Evolutionary conservation across 306 rosid species (phyloP).

Genomic region (Calophaca sinica): DNA sequence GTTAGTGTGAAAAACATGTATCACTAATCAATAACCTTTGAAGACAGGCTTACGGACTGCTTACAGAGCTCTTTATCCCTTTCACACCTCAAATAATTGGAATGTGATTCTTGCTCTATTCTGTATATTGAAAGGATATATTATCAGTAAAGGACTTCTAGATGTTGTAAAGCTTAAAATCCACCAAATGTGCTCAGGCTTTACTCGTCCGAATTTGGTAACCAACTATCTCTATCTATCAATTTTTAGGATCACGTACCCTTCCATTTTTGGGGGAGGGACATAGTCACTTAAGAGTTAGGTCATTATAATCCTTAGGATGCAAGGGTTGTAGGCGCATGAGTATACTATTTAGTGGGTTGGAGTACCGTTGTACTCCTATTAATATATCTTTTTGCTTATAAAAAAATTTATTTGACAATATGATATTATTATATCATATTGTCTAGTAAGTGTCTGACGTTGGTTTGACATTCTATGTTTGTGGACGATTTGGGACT

Average conservation of each 20-base stretch:
- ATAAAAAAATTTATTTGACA: too few species aligned
- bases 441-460: too few species aligned
- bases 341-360: too few species aligned
- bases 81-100: conserved; percentile 38
- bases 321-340: not conserved
- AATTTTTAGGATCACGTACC: conserved; percentile 42
- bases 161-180: conserved; percentile 44
- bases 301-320: conserved; percentile 29
- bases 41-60: conserved; percentile 5
- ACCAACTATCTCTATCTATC: conserved; percentile 42
- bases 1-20: conserved; percentile 30
- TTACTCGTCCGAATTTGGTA: conserved; percentile 53
- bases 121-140: conserved; percentile 22
- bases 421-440: not conserved
- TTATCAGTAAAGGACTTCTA: conserved; percentile 26
- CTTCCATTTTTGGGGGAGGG: conserved; percentile 42
- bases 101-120: conserved; percentile 47
- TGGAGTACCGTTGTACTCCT: too few species aligned
- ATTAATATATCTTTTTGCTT: too few species aligned
- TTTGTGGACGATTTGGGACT: too few species aligned
- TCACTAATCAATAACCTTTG: not conserved
- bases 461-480: too few species aligned
- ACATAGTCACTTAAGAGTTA: not conserved
- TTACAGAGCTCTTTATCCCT: conserved; percentile 26
- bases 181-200: conserved; percentile 40